Conservation (phyloP, 2,329 filamentous ascomycete species). For the Hymenoscyphus albidus region DNA sequence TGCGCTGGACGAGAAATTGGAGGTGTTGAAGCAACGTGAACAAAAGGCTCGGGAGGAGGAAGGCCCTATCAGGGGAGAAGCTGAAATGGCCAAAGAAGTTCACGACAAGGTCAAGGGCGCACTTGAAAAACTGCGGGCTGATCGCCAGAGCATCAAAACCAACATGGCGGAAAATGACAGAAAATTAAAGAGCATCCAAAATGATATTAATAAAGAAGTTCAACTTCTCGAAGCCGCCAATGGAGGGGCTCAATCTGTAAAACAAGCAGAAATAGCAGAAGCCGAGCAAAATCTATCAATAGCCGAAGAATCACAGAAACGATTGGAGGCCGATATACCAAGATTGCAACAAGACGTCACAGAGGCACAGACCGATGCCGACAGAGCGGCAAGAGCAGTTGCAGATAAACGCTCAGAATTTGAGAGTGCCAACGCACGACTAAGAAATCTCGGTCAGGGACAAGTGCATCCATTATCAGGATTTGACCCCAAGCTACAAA, state of each 20-base stretch:
- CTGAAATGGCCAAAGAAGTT: constrained; percentile 46
- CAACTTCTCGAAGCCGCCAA: constrained; percentile 62
- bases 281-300: constrained; percentile 49
- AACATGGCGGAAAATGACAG: constrained; percentile 52
- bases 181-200: constrained; percentile 44
- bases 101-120: constrained; percentile 52
- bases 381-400: constrained; percentile 36
- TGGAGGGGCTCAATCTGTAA: constrained; percentile 64
- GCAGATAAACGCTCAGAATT: constrained; percentile 52
- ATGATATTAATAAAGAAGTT: constrained; percentile 52
- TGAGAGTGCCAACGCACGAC: constrained; percentile 45
- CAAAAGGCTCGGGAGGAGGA: constrained; percentile 31
- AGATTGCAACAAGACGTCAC: constrained; percentile 35
- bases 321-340: constrained; percentile 40
- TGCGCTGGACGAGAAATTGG: constrained; percentile 35
- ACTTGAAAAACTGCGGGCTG: constrained; percentile 50
- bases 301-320: constrained; percentile 41
- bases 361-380: constrained; percentile 34
- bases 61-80: constrained; percentile 44
- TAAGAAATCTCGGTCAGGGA: constrained; percentile 51
- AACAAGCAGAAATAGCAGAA: constrained; percentile 54
- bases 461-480: constrained; percentile 58
- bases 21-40: constrained; percentile 31
- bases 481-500: constrained; percentile 60
- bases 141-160: constrained; percentile 63